Evolutionary conservation across 1,284 basidiomycete species (phyloP), one percentile per base, ranked within the genome.

Genomic region (Ustilago vetiveriae): DNA sequence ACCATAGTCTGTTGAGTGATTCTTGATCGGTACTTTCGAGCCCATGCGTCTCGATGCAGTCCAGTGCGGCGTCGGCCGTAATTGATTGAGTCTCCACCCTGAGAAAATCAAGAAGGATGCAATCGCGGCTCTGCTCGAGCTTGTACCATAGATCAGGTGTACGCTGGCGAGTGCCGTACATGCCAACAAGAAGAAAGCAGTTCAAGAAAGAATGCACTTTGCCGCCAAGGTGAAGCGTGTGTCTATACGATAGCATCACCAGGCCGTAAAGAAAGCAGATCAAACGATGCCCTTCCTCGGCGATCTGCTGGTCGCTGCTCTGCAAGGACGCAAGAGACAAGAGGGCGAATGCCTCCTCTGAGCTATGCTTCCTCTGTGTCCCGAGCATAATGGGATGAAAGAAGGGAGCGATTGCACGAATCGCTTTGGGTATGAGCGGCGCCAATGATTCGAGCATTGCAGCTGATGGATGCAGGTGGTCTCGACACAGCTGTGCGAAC

Each of bases 401-500:
- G 41, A 64, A 36, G 2, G 60, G 66, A 17, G 46, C 51, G 16
- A 52, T 48, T 6, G 40, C 22, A 3, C 36, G 41, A 14, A 58
- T 53, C 24, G 54, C 42, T 32, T 51, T 46, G 22, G 65, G 54
- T 3, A 68, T 30, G 14, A 57, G 29, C 6, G 51, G 40, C 16
- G 35, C 33, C n/a, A 63, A 59, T 5, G 22, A 35, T 9, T 56
- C 41, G 30, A 68, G 53, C 49, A 63, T 48, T 14, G 40, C 50
- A 21, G 58, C 21, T 4, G 52, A 56, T 27, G 65, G 65, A 21
- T 58, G 58, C 54, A 54, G 40, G 36, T 63, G 53, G 9, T 54
- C 54, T 27, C 55, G 58, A 32, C 58, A 68, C 17, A 62, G 51
- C 23, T 55, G 56, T 11, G 65, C 65, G 30, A 68, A 68, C 29